phyloP scores from a whole-genome alignment of 352 stramenopile species.

The Phytopythium litorale region DNA sequence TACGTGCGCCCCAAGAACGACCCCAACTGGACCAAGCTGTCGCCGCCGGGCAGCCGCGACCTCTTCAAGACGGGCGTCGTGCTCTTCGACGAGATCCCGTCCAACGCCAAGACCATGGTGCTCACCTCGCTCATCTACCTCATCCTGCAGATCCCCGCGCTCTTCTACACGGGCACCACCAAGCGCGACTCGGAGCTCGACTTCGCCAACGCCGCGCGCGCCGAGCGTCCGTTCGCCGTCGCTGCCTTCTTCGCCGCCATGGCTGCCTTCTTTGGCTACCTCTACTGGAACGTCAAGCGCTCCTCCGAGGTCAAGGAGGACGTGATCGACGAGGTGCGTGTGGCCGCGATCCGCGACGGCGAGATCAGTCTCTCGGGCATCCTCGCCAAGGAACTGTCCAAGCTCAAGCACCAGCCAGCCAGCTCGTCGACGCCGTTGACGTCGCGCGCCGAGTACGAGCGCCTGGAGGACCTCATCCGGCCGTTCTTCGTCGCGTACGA shows the following conservation, averaged over 20 bases:
- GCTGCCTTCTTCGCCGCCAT: constrained; percentile 88
- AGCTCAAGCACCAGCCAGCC: constrained; percentile 45
- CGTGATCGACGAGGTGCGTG: constrained; percentile 65
- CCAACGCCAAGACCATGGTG: constrained; percentile 91
- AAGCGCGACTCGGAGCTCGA: constrained; percentile 63
- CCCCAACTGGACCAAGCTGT: constrained; percentile 82
- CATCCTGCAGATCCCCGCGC: constrained; percentile 92
- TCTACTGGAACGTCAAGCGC: constrained; percentile 89
- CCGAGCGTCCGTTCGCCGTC: constrained; percentile 89
- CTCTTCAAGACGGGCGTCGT: constrained; percentile 75
- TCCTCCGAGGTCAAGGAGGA: constrained; percentile 65
- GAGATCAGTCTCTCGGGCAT: constrained; percentile 81
- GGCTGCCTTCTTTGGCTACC: constrained; percentile 89
- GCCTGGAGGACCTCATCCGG: constrained; percentile 89
- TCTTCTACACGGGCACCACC: constrained; percentile 83
- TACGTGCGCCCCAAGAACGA: constrained; percentile 81
- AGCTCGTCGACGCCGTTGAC: constrained; percentile 44
- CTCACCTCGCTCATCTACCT: constrained; percentile 94
- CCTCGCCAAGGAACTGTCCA: constrained; percentile 68
- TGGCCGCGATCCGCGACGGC: constrained; percentile 62
- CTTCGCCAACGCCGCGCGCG: constrained; percentile 59
- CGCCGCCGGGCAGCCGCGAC: constrained; percentile 64
- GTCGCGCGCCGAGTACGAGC: constrained; percentile 48
- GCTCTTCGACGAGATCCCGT: constrained; percentile 84
- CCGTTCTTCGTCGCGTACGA: constrained; percentile 95